Conservation (phyloP, 2,329 filamentous ascomycete species). For the Podosphaera fusca region DNA sequence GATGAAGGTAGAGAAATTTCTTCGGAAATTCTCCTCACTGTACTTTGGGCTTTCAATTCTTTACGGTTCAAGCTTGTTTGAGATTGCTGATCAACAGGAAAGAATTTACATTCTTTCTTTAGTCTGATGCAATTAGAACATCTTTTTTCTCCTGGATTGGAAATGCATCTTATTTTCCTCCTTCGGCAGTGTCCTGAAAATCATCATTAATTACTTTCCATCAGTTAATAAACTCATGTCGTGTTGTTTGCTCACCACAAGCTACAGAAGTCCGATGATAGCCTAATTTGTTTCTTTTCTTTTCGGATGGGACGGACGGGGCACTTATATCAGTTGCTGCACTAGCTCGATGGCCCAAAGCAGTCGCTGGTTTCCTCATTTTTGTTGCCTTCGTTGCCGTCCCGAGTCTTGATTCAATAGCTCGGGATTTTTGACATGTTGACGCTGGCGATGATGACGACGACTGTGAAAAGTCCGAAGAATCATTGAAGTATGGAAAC, state of each 20-base stretch:
- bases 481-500: conserved; percentile 12
- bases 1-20: conserved; percentile 25
- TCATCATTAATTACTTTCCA: neutral
- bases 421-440: conserved; percentile 8
- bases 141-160: conserved; percentile 47
- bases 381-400: conserved; percentile 10
- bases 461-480: conserved; percentile 8
- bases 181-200: conserved; percentile 66
- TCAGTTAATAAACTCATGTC: conserved; percentile 4
- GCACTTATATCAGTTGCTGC: conserved; percentile 16
- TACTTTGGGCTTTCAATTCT: conserved; percentile 18
- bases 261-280: conserved; percentile 91
- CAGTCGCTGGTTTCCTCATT: conserved; percentile 26
- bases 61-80: conserved; percentile 20
- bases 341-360: conserved; percentile 23
- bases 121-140: conserved; percentile 85
- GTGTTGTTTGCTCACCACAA: conserved; percentile 48
- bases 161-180: conserved; percentile 79
- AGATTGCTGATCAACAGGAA: conserved; percentile 60
- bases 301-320: conserved; percentile 25
- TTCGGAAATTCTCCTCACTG: conserved; percentile 18
- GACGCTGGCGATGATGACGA: conserved; percentile 7
- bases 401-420: conserved; percentile 6
- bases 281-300: conserved; percentile 73
- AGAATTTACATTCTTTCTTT: conserved; percentile 87